These are phyloP conservation scores for Phytophthora melonis DNA, from an alignment of 352 stramenopile species.

Conservation along the genomic window DNA sequence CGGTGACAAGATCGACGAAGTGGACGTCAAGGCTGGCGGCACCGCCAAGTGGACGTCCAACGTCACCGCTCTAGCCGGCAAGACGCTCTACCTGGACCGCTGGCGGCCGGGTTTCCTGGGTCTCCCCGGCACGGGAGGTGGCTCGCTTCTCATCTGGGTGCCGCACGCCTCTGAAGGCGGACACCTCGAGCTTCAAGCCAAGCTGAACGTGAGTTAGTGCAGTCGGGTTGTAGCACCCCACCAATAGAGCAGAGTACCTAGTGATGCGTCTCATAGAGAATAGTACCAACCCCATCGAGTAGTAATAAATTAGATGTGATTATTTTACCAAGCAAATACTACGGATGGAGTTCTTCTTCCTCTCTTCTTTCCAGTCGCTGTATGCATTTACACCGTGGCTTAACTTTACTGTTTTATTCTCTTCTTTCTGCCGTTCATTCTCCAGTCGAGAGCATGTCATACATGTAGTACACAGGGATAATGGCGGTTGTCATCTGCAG, in stretches of 20 bases:
- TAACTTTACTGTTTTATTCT: neutral
- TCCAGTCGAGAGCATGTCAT: too few relatives aligned
- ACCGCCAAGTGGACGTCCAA: constrained; percentile 40
- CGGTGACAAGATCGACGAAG: constrained; percentile 35
- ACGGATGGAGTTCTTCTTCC: neutral
- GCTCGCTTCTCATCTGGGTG: constrained; percentile 62
- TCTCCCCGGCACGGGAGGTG: constrained; percentile 59
- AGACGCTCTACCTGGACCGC: constrained; percentile 69
- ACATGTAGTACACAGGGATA: too few relatives aligned
- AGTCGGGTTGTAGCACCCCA: constrained; percentile 4
- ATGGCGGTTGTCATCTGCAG: too few relatives aligned
- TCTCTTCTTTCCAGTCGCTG: neutral
- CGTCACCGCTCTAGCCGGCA: constrained; percentile 44
- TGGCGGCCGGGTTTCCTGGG: constrained; percentile 59
- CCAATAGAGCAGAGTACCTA: constrained; percentile 1
- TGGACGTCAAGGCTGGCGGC: constrained; percentile 38
- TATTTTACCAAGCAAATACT: neutral
- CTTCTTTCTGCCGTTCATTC: neutral
- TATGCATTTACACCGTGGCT: neutral
- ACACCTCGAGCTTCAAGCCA: constrained; percentile 47
- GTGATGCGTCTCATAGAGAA: constrained; percentile 2
- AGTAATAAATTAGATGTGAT: constrained; percentile 12
- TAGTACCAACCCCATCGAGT: constrained; percentile 5
- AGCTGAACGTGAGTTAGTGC: constrained; percentile 50
- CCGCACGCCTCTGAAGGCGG: constrained; percentile 43